phyloP scores from a whole-genome alignment of 2,329 filamentous ascomycete genomes.

The Fusarium robinianum region DNA sequence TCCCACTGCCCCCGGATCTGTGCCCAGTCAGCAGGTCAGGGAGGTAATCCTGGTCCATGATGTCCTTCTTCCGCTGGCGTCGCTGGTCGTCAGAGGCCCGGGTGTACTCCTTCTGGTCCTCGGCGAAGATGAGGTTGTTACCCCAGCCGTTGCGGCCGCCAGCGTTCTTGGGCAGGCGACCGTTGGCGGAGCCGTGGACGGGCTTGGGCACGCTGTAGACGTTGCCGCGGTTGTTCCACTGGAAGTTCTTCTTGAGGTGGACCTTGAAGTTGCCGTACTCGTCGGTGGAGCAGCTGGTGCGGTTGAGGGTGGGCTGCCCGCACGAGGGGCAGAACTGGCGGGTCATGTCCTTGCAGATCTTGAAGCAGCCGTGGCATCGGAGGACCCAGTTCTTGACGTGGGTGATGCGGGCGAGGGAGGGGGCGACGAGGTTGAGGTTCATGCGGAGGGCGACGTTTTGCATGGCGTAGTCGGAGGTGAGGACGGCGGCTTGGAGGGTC shows the following conservation, averaged over 20 bases:
- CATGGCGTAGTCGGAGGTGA: conserved; percentile 97
- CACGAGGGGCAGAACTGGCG: conserved; percentile 94
- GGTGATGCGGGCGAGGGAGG: conserved; percentile 77
- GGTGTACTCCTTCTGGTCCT: conserved; percentile 94
- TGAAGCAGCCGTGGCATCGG: conserved; percentile 93
- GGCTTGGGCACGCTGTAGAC: conserved; percentile 93
- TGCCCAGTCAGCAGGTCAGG: conserved; percentile 84
- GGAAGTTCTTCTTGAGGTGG: conserved; percentile 91
- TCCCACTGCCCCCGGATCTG: conserved; percentile 65
- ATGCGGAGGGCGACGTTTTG: conserved; percentile 95
- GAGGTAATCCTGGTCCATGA: conserved; percentile 95
- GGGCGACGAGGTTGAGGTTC: conserved; percentile 86
- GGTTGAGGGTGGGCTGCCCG: conserved; percentile 82
- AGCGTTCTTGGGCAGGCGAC: conserved; percentile 68
- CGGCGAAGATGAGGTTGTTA: conserved; percentile 77
- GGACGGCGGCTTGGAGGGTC: conserved; percentile 82
- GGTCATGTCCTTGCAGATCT: conserved; percentile 77
- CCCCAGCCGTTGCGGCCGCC: conserved; percentile 91
- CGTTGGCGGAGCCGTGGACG: conserved; percentile 77
- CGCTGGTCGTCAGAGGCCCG: conserved; percentile 66
- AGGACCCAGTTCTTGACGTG: conserved; percentile 87
- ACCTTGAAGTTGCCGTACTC: conserved; percentile 78
- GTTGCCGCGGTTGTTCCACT: conserved; percentile 93
- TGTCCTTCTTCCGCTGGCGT: conserved; percentile 72
- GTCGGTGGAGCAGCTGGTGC: conserved; percentile 85